Conservation (phyloP, 345 rosid genomes). For the Odontarrhena argentea region DNA sequence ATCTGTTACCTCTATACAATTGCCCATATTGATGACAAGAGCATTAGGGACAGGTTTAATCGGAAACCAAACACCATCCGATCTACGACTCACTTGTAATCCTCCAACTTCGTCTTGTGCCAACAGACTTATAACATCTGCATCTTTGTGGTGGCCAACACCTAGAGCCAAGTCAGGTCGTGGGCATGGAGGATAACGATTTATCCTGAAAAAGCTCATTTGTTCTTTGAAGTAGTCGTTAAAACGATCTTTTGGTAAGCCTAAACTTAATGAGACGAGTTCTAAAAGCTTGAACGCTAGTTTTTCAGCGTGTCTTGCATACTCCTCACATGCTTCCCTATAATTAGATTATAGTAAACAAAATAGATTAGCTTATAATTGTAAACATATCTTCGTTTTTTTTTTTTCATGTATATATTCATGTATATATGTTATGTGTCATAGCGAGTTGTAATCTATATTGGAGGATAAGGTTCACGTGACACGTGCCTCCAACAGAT, state of each 20-base stretch:
- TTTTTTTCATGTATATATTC: no score
- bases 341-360: neutral
- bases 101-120: conserved; percentile 88
- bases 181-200: conserved; percentile 86
- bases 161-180: conserved; percentile 78
- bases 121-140: conserved; percentile 68
- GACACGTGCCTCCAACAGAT: no score
- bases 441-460: no score
- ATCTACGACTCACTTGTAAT: conserved; percentile 59
- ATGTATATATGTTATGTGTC: no score
- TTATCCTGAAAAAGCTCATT: conserved; percentile 59
- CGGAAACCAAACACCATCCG: conserved; percentile 75
- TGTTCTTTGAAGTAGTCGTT: conserved; percentile 53
- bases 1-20: conserved; percentile 52
- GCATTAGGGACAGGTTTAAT: conserved; percentile 66
- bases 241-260: conserved; percentile 50
- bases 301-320: conserved; percentile 52
- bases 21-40: conserved; percentile 74
- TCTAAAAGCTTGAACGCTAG: conserved; percentile 51
- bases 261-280: conserved; percentile 61
- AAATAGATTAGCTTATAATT: neutral
- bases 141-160: conserved; percentile 80
- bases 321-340: conserved; percentile 56
- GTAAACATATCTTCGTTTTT: no score
- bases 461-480: no score